phyloP scores from a whole-genome alignment of 2,329 filamentous ascomycete species.

The Scedosporium apiospermum region DNA sequence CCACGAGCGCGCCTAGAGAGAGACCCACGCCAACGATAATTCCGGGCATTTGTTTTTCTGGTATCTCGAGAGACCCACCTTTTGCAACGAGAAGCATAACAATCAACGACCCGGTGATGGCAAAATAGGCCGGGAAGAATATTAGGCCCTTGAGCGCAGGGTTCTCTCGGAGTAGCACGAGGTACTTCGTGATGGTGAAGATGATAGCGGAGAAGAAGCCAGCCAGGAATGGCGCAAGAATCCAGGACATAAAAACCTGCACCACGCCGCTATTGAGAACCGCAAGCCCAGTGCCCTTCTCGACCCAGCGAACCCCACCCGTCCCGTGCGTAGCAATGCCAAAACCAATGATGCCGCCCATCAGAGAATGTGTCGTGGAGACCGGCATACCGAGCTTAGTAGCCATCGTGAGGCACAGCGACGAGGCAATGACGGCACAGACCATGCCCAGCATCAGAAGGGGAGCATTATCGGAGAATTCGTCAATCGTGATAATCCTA shows the following conservation, averaged over 20 bases:
- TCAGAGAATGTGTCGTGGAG: slow-evolving; percentile 52
- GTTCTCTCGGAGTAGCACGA: slow-evolving; percentile 42
- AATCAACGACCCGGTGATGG: slow-evolving; percentile 42
- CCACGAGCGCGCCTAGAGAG: slow-evolving; percentile 36
- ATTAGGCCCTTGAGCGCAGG: slow-evolving; percentile 43
- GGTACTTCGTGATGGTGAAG: slow-evolving; percentile 47
- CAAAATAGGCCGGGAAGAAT: slow-evolving; percentile 47
- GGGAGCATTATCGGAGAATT: slow-evolving; percentile 37
- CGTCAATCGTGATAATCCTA: slow-evolving; percentile 40
- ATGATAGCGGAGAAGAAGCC: slow-evolving; percentile 42
- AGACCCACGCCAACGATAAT: slow-evolving; percentile 44
- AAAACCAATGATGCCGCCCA: slow-evolving; percentile 50
- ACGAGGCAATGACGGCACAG: slow-evolving; percentile 43
- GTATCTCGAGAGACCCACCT: slow-evolving; percentile 37
- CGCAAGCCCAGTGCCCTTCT: slow-evolving; percentile 24
- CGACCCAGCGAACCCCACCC: slow-evolving; percentile 43
- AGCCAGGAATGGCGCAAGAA: slow-evolving; percentile 47
- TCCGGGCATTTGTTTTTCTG: slow-evolving; percentile 36
- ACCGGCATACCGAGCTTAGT: slow-evolving; percentile 47
- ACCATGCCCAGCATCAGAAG: slow-evolving; percentile 51
- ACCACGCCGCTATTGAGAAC: slow-evolving; percentile 39
- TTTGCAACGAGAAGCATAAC: slow-evolving; percentile 54
- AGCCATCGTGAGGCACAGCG: slow-evolving; percentile 46
- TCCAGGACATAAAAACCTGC: slow-evolving; percentile 49
- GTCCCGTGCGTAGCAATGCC: slow-evolving; percentile 45